phyloP scores from a whole-genome alignment of 1,139 yeast genomes.

The Yamadazyma spencermartinsiae region DNA sequence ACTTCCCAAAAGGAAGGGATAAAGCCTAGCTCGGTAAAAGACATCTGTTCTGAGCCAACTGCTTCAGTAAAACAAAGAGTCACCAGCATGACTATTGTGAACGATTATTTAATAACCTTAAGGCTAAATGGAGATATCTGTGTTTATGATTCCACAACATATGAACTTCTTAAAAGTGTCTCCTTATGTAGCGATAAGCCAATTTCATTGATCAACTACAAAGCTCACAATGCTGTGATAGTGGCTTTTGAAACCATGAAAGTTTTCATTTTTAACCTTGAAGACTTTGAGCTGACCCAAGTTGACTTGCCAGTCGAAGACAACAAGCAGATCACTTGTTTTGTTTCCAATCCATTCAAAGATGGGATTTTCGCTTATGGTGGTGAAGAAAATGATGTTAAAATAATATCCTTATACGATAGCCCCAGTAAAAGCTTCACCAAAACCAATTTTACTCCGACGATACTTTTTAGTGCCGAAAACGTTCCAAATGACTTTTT shows the following conservation, averaged over 20 bases:
- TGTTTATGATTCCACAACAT: constrained; percentile 33
- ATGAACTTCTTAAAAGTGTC: constrained; percentile 12
- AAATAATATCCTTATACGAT: constrained; percentile 46
- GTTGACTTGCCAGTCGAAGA: constrained; percentile 28
- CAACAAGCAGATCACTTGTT: constrained; percentile 46
- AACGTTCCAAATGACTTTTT: constrained; percentile 68
- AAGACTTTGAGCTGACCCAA: constrained; percentile 33
- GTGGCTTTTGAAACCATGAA: constrained; percentile 53
- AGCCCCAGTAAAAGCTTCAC: constrained; percentile 17
- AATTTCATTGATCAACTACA: constrained; percentile 30
- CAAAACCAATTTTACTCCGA: constrained; percentile 20
- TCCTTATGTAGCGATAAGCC: constrained; percentile 31
- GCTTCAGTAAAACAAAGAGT: constrained; percentile 29
- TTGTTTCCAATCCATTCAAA: constrained; percentile 44
- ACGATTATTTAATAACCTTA: constrained; percentile 39
- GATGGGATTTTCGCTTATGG: constrained; percentile 63
- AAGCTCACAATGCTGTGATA: constrained; percentile 30
- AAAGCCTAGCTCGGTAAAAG: constrained; percentile 52
- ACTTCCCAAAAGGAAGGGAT: constrained; percentile 60
- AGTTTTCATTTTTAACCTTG: constrained; percentile 42
- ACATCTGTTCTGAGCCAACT: constrained; percentile 38
- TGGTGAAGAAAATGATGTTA: constrained; percentile 71
- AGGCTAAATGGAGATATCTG: constrained; percentile 45
- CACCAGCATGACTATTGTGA: constrained; percentile 23
- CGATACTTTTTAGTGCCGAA: constrained; percentile 52